Evolutionary conservation across 2,329 filamentous ascomycete genomes (phyloP).

Genomic region (Fusarium globosum): DNA sequence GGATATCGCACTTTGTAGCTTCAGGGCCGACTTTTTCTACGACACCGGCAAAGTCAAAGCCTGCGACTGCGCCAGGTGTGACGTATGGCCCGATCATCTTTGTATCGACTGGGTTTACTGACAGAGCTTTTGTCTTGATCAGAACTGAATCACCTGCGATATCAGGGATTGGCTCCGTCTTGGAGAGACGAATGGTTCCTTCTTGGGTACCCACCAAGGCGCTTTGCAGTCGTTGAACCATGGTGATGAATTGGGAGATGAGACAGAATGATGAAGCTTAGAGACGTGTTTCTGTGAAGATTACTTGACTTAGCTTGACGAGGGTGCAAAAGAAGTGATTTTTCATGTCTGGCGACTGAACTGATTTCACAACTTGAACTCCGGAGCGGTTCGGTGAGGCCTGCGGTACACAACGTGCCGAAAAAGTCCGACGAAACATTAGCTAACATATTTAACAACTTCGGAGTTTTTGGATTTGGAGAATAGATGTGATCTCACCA

Average conservation of each 20-base stretch:
- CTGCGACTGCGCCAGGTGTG: neutral
- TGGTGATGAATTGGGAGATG: neutral
- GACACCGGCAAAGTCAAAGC: neutral
- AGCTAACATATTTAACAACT: neutral
- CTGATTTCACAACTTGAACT: neutral
- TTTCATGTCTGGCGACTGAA: neutral
- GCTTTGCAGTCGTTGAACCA: neutral
- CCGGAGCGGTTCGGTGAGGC: neutral
- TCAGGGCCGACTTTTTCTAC: neutral
- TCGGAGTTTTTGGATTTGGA: neutral
- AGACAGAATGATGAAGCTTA: neutral
- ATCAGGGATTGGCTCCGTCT: neutral
- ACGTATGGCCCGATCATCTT: neutral
- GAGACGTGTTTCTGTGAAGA: fast-evolving
- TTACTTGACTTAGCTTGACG: fast-evolving
- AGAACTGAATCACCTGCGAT: neutral
- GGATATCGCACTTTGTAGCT: neutral
- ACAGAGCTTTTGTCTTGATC: neutral
- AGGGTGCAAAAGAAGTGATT: too few species aligned
- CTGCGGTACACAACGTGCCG: neutral
- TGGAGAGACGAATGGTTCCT: neutral
- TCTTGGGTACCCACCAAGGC: neutral
- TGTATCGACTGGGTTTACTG: neutral
- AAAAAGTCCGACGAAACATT: neutral
- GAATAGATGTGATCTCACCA: too few species aligned